Percentiles rank a stretch among this genome's conserved stretches.
phyloP scores from a whole-genome alignment of 1,139 yeast species.

The Trichomonascaceae sp. region DNA sequence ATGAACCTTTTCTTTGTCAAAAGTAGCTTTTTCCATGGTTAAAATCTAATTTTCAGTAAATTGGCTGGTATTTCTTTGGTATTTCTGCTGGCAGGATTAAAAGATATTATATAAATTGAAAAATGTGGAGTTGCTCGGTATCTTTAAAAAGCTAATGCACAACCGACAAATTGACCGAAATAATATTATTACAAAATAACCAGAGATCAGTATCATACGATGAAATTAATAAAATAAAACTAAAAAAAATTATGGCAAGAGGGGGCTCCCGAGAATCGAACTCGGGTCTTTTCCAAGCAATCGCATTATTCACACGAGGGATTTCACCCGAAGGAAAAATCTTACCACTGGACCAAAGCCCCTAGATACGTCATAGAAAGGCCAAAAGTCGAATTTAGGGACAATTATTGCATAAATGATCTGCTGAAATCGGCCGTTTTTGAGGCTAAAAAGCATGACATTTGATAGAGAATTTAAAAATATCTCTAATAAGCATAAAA shows the following conservation, averaged over 20 bases:
- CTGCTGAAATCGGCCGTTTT: not conserved
- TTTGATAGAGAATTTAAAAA: not conserved
- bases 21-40: conserved; percentile 11
- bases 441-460: not conserved
- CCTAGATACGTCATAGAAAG: not conserved
- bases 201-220: too few relatives aligned
- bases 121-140: not conserved
- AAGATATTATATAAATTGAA: not conserved
- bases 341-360: conserved; percentile 12
- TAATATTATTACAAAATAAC: not conserved
- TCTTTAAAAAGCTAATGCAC: not conserved
- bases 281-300: conserved; percentile 11
- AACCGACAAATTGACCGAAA: not conserved
- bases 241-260: conserved; percentile 3
- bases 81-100: not conserved
- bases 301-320: conserved; percentile 11
- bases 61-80: not conserved
- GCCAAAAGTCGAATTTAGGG: not conserved
- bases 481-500: too few relatives aligned
- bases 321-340: conserved; percentile 11
- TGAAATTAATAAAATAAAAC: not conserved
- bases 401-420: not conserved
- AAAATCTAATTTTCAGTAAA: not conserved
- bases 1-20: conserved; percentile 26
- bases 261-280: conserved; percentile 13